These are phyloP conservation scores for Yamadazyma membranifaciens DNA, from an alignment of 1,139 yeast species.

Conservation along the genomic window DNA sequence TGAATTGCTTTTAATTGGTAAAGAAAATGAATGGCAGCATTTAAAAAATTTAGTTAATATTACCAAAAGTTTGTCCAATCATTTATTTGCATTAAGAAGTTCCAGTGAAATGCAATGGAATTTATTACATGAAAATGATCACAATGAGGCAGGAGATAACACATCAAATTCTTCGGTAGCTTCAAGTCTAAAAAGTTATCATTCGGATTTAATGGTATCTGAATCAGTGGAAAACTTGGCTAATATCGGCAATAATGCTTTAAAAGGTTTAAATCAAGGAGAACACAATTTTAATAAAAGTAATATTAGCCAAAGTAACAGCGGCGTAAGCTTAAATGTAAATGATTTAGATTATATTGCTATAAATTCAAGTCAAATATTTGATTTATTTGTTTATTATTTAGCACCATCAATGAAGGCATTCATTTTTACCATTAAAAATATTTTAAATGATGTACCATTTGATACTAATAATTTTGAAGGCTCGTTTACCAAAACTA, in stretches of 20 bases:
- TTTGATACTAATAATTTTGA: conserved; percentile 38
- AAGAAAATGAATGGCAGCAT: conserved; percentile 50
- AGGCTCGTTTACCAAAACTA: conserved; percentile 33
- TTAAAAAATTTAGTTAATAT: conserved; percentile 49
- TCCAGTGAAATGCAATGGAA: conserved; percentile 69
- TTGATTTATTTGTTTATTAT: conserved; percentile 62
- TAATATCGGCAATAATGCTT: conserved; percentile 11
- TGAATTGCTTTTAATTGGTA: conserved; percentile 57
- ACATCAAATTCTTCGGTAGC: conserved; percentile 9
- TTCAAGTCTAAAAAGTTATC: conserved; percentile 20
- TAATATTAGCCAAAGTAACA: conserved; percentile 11
- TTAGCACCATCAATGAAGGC: conserved; percentile 75
- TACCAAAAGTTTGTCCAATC: conserved; percentile 52
- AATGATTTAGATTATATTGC: conserved; percentile 23
- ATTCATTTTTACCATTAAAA: conserved; percentile 61
- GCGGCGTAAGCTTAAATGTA: conserved; percentile 13
- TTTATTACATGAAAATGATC: conserved; percentile 34
- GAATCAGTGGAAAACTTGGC: conserved; percentile 28
- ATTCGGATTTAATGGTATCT: conserved; percentile 20
- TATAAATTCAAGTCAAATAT: conserved; percentile 49
- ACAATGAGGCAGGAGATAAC: conserved; percentile 11
- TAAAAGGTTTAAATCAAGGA: conserved; percentile 9
- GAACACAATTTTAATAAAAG: conserved; percentile 3
- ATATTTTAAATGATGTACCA: conserved; percentile 60
- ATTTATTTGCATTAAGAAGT: conserved; percentile 65